These are phyloP conservation scores for Cupressus sempervirens DNA, from an alignment of 75 land plant species.

Conservation along the genomic window DNA sequence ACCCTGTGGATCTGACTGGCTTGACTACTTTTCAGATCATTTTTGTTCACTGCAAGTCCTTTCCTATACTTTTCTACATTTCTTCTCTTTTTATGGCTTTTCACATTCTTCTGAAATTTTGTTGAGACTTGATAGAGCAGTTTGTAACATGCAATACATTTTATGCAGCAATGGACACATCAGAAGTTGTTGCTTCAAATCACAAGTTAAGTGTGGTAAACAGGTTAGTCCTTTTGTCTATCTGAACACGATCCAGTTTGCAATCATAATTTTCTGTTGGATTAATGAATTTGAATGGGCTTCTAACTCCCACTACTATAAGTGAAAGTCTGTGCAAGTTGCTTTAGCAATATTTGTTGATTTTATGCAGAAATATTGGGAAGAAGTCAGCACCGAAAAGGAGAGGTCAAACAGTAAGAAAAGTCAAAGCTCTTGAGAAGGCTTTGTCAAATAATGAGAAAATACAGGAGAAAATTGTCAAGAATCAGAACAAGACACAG, in stretches of 20 bases:
- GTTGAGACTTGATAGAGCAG: neutral
- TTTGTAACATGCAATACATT: neutral
- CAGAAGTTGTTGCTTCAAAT: neutral
- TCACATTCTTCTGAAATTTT: neutral
- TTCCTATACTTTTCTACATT: neutral
- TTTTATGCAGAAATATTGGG: constrained; percentile 24
- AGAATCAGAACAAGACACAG: constrained; percentile 29
- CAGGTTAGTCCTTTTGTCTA: neutral
- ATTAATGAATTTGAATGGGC: neutral
- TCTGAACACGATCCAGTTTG: neutral
- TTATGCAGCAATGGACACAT: constrained; percentile 3
- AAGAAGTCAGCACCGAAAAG: constrained; percentile 49
- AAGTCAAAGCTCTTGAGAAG: constrained; percentile 52
- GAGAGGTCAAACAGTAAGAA: constrained; percentile 47
- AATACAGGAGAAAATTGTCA: constrained; percentile 38
- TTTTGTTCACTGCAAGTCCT: neutral
- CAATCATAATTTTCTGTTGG: neutral
- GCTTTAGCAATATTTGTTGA: constrained; percentile 7
- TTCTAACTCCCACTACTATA: neutral
- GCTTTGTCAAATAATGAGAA: constrained; percentile 56
- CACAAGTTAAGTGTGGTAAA: neutral
- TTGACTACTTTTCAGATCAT: neutral
- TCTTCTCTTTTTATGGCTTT: neutral
- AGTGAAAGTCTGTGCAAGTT: neutral
- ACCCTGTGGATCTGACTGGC: neutral